Evolutionary conservation across 768 basidiomycete species (phyloP).

Genomic region (Gautieria morchelliformis): DNA sequence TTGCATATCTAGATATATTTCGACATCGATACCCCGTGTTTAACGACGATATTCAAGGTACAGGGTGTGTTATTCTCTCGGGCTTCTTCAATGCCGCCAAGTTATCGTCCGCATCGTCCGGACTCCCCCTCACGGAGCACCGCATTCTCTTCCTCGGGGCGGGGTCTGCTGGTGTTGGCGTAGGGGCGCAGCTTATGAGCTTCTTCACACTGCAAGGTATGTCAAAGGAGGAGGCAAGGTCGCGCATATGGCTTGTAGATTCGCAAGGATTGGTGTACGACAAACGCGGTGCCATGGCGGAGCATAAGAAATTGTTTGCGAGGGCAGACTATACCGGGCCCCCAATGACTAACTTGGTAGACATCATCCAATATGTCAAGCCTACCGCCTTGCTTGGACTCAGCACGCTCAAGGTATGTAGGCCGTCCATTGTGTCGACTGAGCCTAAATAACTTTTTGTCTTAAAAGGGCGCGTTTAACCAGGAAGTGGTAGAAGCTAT

Average conservation of each 20-base stretch:
- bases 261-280: conserved; percentile 80
- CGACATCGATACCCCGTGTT: conserved; percentile 69
- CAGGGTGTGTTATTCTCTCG: conserved; percentile 84
- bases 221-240: conserved; percentile 64
- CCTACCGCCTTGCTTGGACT: conserved; percentile 87
- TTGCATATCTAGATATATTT: conserved; percentile 72
- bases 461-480: conserved; percentile 57
- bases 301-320: conserved; percentile 85
- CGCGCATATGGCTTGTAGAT: conserved; percentile 74
- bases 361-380: conserved; percentile 71
- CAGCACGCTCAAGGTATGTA: conserved; percentile 63
- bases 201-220: conserved; percentile 82
- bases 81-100: conserved; percentile 86
- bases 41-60: conserved; percentile 89
- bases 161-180: conserved; percentile 87
- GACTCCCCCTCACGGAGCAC: conserved; percentile 57
- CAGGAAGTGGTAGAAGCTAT: conserved; percentile 63
- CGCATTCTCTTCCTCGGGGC: conserved; percentile 90
- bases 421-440: background rate
- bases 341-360: conserved; percentile 62
- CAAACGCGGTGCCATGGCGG: conserved; percentile 62
- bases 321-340: conserved; percentile 71
- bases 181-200: conserved; percentile 79
- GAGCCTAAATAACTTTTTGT: background rate
- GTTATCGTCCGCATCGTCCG: conserved; percentile 63